These are phyloP conservation scores for Sordariomycetes sp. DNA, from an alignment of 2,329 filamentous ascomycete species.

Conservation along the genomic window DNA sequence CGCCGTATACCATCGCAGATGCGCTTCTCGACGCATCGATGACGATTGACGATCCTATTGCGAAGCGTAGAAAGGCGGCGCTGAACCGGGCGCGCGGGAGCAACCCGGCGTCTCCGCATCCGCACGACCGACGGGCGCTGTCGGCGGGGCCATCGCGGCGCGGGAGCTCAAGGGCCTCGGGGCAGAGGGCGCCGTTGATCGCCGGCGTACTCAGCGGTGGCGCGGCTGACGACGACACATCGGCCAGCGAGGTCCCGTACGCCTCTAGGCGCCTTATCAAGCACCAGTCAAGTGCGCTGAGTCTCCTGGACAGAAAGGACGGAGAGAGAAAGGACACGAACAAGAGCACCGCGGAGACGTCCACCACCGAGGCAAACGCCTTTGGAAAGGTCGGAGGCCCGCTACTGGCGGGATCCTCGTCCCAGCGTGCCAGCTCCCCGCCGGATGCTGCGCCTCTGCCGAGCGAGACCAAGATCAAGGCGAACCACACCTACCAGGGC, in stretches of 20 bases:
- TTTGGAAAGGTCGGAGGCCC: slow-evolving; percentile 48
- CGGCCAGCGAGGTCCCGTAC: slow-evolving; percentile 25
- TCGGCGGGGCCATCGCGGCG: slow-evolving; percentile 11
- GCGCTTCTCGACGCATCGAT: slow-evolving; percentile 85
- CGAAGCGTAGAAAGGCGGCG: slow-evolving; percentile 36
- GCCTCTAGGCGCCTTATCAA: slow-evolving; percentile 32
- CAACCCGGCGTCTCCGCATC: slow-evolving; percentile 18
- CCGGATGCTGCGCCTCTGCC: slow-evolving; percentile 9
- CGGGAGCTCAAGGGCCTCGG: not conserved
- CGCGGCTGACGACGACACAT: slow-evolving; percentile 17
- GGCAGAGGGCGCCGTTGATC: not conserved
- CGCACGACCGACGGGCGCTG: slow-evolving; percentile 5
- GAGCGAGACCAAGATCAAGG: slow-evolving; percentile 9
- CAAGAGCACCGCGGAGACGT: slow-evolving; percentile 44
- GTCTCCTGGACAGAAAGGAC: slow-evolving; percentile 29
- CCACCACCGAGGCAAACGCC: slow-evolving; percentile 44
- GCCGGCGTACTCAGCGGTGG: not conserved
- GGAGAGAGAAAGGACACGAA: slow-evolving; percentile 36
- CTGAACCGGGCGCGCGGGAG: slow-evolving; percentile 32
- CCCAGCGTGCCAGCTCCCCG: not conserved
- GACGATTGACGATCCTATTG: slow-evolving; percentile 59
- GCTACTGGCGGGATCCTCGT: slow-evolving; percentile 19
- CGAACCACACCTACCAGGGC: slow-evolving; percentile 72
- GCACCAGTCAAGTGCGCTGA: slow-evolving; percentile 45
- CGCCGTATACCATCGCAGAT: slow-evolving; percentile 71